Conservation (phyloP, 2,329 filamentous ascomycete genomes). For the Sporothrix pseudoabietina region DNA sequence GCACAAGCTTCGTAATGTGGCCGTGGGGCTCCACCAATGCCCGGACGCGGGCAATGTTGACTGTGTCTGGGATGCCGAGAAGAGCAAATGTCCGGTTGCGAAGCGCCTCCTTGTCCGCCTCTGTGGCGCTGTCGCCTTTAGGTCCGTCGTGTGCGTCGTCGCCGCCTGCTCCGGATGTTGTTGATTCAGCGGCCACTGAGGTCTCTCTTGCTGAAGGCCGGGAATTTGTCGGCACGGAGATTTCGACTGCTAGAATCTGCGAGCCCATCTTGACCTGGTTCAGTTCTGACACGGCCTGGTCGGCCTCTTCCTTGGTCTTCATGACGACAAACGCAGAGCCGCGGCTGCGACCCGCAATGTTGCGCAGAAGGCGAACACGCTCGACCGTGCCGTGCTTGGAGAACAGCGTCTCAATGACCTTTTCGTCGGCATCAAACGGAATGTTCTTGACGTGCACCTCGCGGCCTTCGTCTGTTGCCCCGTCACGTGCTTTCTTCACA, state of each 20-base stretch:
- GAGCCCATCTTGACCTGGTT: slow-evolving; percentile 70
- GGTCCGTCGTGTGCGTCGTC: slow-evolving; percentile 47
- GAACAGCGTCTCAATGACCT: slow-evolving; percentile 72
- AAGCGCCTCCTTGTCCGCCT: slow-evolving; percentile 33
- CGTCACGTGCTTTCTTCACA: slow-evolving; percentile 75
- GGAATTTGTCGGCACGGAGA: slow-evolving; percentile 59
- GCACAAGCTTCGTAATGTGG: slow-evolving; percentile 70
- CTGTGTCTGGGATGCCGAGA: slow-evolving; percentile 85
- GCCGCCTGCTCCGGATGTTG: slow-evolving; percentile 41
- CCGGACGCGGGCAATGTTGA: slow-evolving; percentile 83
- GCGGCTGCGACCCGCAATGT: slow-evolving; percentile 67
- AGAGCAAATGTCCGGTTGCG: slow-evolving; percentile 66
- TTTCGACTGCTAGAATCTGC: slow-evolving; percentile 67
- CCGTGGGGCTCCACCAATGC: slow-evolving; percentile 69
- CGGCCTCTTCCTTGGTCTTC: slow-evolving; percentile 67
- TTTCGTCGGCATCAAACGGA: slow-evolving; percentile 62
- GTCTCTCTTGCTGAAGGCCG: slow-evolving; percentile 54
- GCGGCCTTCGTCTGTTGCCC: slow-evolving; percentile 80
- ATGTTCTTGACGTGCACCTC: slow-evolving; percentile 79
- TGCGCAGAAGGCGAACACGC: slow-evolving; percentile 69
- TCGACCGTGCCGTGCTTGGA: slow-evolving; percentile 74
- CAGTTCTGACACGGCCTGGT: slow-evolving; percentile 65
- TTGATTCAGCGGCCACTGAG: slow-evolving; percentile 41
- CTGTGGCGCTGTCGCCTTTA: slow-evolving; percentile 32
- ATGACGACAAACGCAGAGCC: slow-evolving; percentile 84